phyloP scores from a whole-genome alignment of 805 yeast genomes.

The Candida tallmaniae region DNA sequence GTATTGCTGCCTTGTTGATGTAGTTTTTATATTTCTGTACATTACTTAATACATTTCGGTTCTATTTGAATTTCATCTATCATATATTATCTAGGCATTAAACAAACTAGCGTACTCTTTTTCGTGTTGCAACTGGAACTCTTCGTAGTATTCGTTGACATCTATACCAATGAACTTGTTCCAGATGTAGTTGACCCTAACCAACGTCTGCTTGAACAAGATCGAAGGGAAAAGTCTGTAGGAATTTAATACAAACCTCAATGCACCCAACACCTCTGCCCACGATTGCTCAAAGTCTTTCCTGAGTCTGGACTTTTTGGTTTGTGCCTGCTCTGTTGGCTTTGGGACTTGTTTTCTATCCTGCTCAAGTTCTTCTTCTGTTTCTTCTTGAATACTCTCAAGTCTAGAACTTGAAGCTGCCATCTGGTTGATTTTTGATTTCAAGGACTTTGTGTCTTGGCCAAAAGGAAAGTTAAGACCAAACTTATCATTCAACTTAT shows the following conservation, averaged over 20 bases:
- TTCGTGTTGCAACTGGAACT: slow-evolving; percentile 11
- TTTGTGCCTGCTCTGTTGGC: background rate
- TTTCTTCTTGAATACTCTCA: background rate
- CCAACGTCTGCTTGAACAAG: slow-evolving; percentile 46
- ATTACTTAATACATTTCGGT: slow-evolving; percentile 1
- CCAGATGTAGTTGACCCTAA: slow-evolving; percentile 60
- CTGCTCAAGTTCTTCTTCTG: background rate
- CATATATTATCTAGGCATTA: slow-evolving; percentile 4
- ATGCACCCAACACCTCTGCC: slow-evolving; percentile 51
- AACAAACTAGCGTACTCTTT: slow-evolving; percentile 11
- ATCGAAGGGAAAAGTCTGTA: slow-evolving; percentile 68
- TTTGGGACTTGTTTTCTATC: background rate
- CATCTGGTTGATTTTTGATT: slow-evolving; percentile 7
- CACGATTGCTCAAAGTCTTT: slow-evolving; percentile 33
- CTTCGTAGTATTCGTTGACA: slow-evolving; percentile 12
- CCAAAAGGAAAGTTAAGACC: slow-evolving; percentile 39
- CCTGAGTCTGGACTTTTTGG: slow-evolving; percentile 16
- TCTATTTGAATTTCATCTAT: background rate
- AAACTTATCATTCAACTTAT: slow-evolving; percentile 20
- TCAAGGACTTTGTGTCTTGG: slow-evolving; percentile 6
- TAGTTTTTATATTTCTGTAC: slow-evolving; percentile 11
- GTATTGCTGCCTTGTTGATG: slow-evolving; percentile 37
- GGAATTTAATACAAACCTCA: slow-evolving; percentile 59
- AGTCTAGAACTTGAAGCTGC: background rate
- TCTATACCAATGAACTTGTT: slow-evolving; percentile 58